These are phyloP conservation scores for Danielia oregonensis DNA, from an alignment of 805 yeast species.

Conservation along the genomic window DNA sequence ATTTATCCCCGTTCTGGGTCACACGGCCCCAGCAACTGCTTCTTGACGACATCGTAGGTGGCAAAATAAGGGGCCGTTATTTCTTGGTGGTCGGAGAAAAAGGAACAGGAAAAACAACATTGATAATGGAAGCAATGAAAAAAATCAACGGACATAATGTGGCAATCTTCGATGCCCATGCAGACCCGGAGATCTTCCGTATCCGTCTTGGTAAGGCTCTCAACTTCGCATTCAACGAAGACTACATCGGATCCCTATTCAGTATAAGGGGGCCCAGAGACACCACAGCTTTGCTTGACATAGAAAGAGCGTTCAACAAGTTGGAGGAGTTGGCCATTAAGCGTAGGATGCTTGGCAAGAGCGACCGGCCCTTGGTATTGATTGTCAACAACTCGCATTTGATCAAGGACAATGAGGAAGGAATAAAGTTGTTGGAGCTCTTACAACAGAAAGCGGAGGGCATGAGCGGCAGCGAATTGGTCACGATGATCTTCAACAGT, in stretches of 20 bases:
- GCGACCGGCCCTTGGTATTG: slow-evolving; percentile 56
- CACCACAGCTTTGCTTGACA: slow-evolving; percentile 75
- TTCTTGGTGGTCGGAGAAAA: slow-evolving; percentile 76
- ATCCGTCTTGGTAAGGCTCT: slow-evolving; percentile 73
- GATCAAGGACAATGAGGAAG: slow-evolving; percentile 72
- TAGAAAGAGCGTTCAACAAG: slow-evolving; percentile 76
- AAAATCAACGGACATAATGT: slow-evolving; percentile 61
- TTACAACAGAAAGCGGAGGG: slow-evolving; percentile 82
- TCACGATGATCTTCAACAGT: slow-evolving; percentile 68
- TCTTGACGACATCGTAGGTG: slow-evolving; percentile 62
- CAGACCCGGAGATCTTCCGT: slow-evolving; percentile 80
- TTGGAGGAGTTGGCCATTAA: slow-evolving; percentile 67
- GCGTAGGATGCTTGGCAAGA: slow-evolving; percentile 34
- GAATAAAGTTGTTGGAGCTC: slow-evolving; percentile 63
- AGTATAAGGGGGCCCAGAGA: slow-evolving; percentile 83
- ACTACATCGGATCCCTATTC: slow-evolving; percentile 77
- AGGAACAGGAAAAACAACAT: slow-evolving; percentile 81
- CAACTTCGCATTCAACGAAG: slow-evolving; percentile 71
- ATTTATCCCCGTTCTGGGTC: slow-evolving; percentile 50
- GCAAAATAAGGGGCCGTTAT: slow-evolving; percentile 64
- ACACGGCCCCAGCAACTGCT: slow-evolving; percentile 63
- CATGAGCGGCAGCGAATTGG: slow-evolving; percentile 68
- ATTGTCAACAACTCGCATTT: slow-evolving; percentile 74
- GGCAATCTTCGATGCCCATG: slow-evolving; percentile 74
- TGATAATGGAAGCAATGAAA: slow-evolving; percentile 67